These are phyloP conservation scores for Rosa rugosa DNA, from an alignment of 306 rosid genomes.

Conservation along the genomic window DNA sequence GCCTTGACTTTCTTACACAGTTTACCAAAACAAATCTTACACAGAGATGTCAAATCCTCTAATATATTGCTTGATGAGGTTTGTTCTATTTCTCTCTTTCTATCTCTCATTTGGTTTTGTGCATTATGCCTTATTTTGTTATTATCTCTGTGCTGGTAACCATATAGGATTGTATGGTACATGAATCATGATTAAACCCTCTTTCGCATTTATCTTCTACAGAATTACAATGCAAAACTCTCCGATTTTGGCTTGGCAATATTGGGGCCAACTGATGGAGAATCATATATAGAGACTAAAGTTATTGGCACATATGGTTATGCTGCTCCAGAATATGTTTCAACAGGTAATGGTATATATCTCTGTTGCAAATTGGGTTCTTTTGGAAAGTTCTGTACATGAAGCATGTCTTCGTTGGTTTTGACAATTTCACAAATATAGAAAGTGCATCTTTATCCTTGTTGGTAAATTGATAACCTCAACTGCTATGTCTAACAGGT, in stretches of 20 bases:
- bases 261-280: slow-evolving; percentile 63
- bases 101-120: neutral
- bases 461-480: neutral
- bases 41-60: slow-evolving; percentile 75
- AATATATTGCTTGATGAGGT: slow-evolving; percentile 83
- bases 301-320: slow-evolving; percentile 74
- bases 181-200: neutral
- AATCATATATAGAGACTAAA: slow-evolving; percentile 63
- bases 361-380: neutral
- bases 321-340: slow-evolving; percentile 74
- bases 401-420: neutral
- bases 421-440: neutral
- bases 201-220: slow-evolving; percentile 12
- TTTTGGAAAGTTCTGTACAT: neutral
- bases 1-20: slow-evolving; percentile 75
- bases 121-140: neutral
- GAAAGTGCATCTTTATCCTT: neutral
- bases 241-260: slow-evolving; percentile 78
- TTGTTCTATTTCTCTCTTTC: neutral
- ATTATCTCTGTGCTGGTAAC: neutral
- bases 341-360: slow-evolving; percentile 59
- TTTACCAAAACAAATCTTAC: slow-evolving; percentile 61
- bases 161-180: neutral
- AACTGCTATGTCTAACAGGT: slow-evolving; percentile 44
- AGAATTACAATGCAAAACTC: slow-evolving; percentile 71